Percentiles rank a stretch among this genome's conserved stretches.
Conservation (phyloP, 1,139 yeast species). For the Candida tropicalis region DNA sequence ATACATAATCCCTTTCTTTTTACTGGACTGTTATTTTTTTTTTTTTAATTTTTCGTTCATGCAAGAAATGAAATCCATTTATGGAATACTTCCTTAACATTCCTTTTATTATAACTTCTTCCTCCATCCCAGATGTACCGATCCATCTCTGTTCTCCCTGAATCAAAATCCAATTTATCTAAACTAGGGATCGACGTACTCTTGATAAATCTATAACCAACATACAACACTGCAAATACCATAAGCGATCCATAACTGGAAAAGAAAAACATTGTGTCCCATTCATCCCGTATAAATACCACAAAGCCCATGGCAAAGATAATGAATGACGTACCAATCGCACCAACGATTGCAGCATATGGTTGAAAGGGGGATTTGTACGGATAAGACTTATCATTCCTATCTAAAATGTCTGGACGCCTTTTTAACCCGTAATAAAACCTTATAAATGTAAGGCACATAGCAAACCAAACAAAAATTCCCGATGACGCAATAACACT, state of each 20-base stretch:
- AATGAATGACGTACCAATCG: slow-evolving; percentile 55
- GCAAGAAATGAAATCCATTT: slow-evolving; percentile 43
- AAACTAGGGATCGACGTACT: slow-evolving; percentile 62
- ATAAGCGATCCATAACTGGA: slow-evolving; percentile 69
- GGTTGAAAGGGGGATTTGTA: slow-evolving; percentile 81
- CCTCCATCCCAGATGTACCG: slow-evolving; percentile 73
- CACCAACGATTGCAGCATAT: slow-evolving; percentile 67
- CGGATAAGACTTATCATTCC: slow-evolving; percentile 72
- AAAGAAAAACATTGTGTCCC: slow-evolving; percentile 67
- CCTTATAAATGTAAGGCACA: slow-evolving; percentile 72
- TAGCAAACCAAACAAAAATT: slow-evolving; percentile 77
- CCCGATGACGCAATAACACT: slow-evolving; percentile 71
- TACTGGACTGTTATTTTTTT: neutral
- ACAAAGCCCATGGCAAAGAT: slow-evolving; percentile 71
- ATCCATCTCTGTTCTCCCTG: slow-evolving; percentile 78
- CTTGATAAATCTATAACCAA: slow-evolving; percentile 55
- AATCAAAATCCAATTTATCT: slow-evolving; percentile 72
- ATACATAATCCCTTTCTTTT: neutral
- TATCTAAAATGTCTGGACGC: slow-evolving; percentile 65
- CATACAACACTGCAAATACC: slow-evolving; percentile 54
- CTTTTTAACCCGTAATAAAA: slow-evolving; percentile 68
- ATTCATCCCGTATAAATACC: slow-evolving; percentile 59
- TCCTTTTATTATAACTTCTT: slow-evolving; percentile 40
- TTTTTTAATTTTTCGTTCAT: slow-evolving; percentile 12
- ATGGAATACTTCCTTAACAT: slow-evolving; percentile 36